Base-by-base conservation (phyloP, 306 rosid genomes). In the Carpinus fangiana region DNA sequence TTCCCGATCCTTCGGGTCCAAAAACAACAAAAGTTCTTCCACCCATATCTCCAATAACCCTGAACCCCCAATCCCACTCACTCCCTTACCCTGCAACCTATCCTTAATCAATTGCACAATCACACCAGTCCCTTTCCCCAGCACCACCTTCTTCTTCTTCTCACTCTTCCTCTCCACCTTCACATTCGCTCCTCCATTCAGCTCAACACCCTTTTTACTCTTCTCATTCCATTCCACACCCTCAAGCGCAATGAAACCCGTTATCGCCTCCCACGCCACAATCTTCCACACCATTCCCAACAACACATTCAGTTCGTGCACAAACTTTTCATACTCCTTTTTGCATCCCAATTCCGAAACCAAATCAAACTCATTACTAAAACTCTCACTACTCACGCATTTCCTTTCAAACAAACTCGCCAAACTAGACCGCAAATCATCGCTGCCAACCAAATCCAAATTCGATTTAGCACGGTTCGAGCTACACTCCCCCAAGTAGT, bases 101-200 rank as follows among this genome's bases (percentile, higher is more conserved):
- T 86, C 92, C 87, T 91, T 91, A 73, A 95, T 81, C 86, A 91
- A 80, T 31, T 89, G 88, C 64, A 91, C 72, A 64, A 91, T 82
- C 68, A 83, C 84, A 84, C 85, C 62, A 70, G 93, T 91, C 51
- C 97, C 99, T 79, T 87, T 90, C 70, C 96, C 98, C 79, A 93
- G 78, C 28, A 86, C 87, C 72, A 74, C 89, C 86, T 93, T 95
- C 90, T 90, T 95, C 85, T 90, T 91, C 96, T 87, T 89, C 78
- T 86, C 89, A 45, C 78, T 74, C 80, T 88, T 92, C 87, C 85
- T 89, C 16, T 78, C 90, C 8, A 23, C 89, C 73, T 81, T 91
- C 23, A 72, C 77, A 68, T 66, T 56, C 76, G n/a, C 91, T 69
- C 78, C 93, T 28, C 76, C 82, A 75, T 78, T 84, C 13, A 48